Evolutionary conservation across 2,329 filamentous ascomycete species (phyloP).

Genomic region (Scedosporium apiospermum): DNA sequence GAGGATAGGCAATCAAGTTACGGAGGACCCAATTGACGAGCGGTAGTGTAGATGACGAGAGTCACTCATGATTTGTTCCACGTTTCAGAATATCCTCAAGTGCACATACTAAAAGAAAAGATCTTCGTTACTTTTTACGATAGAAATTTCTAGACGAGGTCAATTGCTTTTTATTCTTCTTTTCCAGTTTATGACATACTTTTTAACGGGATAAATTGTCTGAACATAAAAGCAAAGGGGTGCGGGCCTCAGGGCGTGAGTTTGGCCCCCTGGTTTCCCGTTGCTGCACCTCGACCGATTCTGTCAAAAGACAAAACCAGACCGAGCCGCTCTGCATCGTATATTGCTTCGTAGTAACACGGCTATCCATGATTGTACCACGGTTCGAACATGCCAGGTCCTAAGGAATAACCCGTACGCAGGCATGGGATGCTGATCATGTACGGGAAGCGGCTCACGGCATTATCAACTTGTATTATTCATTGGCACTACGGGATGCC

Average conservation of each 20-base stretch:
- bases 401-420: not conserved
- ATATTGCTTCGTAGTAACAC: not conserved
- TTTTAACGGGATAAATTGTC: too few species aligned
- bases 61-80: too few species aligned
- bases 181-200: too few species aligned
- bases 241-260: too few species aligned
- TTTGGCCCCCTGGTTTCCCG: not conserved
- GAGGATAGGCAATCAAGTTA: not conserved
- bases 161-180: too few species aligned
- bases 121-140: too few species aligned
- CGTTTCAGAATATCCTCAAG: too few species aligned
- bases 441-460: not conserved
- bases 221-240: too few species aligned
- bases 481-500: not conserved
- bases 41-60: too few species aligned
- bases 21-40: not conserved
- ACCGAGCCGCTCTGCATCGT: not conserved
- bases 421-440: not conserved
- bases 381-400: not conserved
- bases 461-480: not conserved
- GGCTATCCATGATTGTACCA: not conserved
- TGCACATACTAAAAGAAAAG: too few species aligned
- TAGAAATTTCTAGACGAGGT: too few species aligned
- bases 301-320: not conserved
- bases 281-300: not conserved